Evolutionary conservation across 108 stramenopile genomes (phyloP).

Genomic region (Fragilaria crotonensis): DNA sequence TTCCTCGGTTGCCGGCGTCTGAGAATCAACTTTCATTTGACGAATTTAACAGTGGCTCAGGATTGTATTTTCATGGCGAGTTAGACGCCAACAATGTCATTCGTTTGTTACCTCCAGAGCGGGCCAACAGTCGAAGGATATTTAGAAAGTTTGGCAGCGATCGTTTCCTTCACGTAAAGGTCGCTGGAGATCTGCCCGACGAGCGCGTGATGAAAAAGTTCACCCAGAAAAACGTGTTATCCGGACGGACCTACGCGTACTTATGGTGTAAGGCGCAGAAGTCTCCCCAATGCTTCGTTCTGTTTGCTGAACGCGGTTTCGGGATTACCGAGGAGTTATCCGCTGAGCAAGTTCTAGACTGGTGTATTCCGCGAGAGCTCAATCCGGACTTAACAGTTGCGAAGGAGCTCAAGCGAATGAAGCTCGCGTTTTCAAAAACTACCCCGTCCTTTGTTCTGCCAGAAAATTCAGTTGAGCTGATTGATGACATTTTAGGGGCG

Average conservation of each 20-base stretch:
- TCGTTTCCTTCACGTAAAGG: constrained; percentile 17
- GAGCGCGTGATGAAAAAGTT: constrained; percentile 5
- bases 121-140: constrained; percentile 9
- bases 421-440: constrained; percentile 23
- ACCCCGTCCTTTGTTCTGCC: constrained; percentile 10
- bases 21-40: too few relatives aligned
- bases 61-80: not conserved
- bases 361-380: constrained; percentile 12
- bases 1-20: not conserved
- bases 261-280: constrained; percentile 20
- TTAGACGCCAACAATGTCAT: not conserved
- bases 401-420: constrained; percentile 25
- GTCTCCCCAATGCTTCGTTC: constrained; percentile 11
- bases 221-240: constrained; percentile 2
- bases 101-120: constrained; percentile 1
- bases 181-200: not conserved
- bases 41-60: too few relatives aligned
- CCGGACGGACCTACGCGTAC: constrained; percentile 21
- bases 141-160: constrained; percentile 23
- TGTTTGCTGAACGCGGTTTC: constrained; percentile 26
- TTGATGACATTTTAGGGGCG: constrained; percentile 11
- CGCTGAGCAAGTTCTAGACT: constrained; percentile 11
- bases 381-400: constrained; percentile 15
- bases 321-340: constrained; percentile 21
- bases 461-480: constrained; percentile 3